phyloP scores from a whole-genome alignment of 2,329 filamentous ascomycete species.

The Fusarium staphyleae region DNA sequence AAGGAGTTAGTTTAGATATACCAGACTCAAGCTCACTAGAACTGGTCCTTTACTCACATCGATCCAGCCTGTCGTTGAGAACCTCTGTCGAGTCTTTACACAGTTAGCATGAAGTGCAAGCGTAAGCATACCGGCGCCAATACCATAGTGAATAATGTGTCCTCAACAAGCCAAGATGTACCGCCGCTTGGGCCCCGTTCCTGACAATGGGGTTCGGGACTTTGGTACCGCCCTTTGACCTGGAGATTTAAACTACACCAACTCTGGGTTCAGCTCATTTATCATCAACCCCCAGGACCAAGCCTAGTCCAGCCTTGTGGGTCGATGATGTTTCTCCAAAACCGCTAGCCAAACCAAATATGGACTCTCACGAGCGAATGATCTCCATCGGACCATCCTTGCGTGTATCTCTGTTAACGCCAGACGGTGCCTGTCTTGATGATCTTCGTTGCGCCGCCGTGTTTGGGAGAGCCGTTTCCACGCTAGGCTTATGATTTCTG shows the following conservation, averaged over 20 bases:
- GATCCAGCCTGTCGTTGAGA: no score
- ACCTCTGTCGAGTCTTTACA: no score
- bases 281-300: constrained; percentile 20
- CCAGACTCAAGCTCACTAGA: no score
- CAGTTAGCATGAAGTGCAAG: neutral
- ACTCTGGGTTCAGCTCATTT: constrained; percentile 9
- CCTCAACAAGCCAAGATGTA: constrained; percentile 10
- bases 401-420: no score
- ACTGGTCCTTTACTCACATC: no score
- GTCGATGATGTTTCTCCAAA: neutral
- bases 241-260: constrained; percentile 4
- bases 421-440: no score
- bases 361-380: neutral
- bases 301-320: constrained; percentile 28
- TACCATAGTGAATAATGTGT: constrained; percentile 10
- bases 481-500: neutral
- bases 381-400: neutral
- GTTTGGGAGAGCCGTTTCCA: neutral
- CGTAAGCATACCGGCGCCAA: neutral
- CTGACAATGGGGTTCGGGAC: constrained; percentile 5
- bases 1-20: no score
- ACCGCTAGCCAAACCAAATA: neutral
- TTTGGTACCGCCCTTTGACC: constrained; percentile 12
- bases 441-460: no score
- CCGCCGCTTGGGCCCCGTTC: neutral